Evolutionary conservation across 306 rosid genomes (phyloP), one percentile per base, ranked within the genome.

Genomic region (Cicer arietinum): DNA sequence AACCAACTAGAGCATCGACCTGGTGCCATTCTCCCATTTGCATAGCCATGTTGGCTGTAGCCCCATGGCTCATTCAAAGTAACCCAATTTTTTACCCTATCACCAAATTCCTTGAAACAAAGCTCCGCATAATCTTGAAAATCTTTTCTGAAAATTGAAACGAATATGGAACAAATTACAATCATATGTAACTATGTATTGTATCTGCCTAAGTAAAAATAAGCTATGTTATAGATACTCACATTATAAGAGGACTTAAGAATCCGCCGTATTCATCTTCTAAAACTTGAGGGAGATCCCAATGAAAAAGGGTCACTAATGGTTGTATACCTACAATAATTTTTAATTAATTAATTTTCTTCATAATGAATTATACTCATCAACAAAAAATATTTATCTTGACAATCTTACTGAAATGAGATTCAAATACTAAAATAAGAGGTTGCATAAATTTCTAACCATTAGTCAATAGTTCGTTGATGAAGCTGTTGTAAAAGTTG

Each of bases 261-360:
- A 87, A 87, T 7, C 90, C 88, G n/a, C 76, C 78, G 53, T 71
- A 85, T 14, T 80, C 85, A 12, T 87, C 85, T 80, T 87, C 82
- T 50, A 87, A 60, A 11, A 79, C 7, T 37, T 87, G 90, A 5
- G 90, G 88, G 25, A 82, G 67, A 60, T 35, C 37, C 67, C 45
- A 60, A 11, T 60, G 45, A 11, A 35, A 18, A 35, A 60, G 51
- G 0, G 90, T 86, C 10, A 84, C 71, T 68, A 78, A 86, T 6
- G 86, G 88, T 45, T 73, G 64, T 47, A 47, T 3, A 30, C 42
- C 3, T 45, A 1, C 35, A 30, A 30, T 3, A 30, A 30, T 3
- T 30, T 0, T 30, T 30, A 30, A 30, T 2, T 2, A 2, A 22
- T 30, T 30, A 25, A 20, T 20, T 20, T 1, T 20, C 5, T 25